A percentile compares a stretch with the other conserved stretches of the same genome.
Evolutionary conservation across 2,329 filamentous ascomycete genomes (phyloP).

Genomic region (Sporothrix variecibatus): DNA sequence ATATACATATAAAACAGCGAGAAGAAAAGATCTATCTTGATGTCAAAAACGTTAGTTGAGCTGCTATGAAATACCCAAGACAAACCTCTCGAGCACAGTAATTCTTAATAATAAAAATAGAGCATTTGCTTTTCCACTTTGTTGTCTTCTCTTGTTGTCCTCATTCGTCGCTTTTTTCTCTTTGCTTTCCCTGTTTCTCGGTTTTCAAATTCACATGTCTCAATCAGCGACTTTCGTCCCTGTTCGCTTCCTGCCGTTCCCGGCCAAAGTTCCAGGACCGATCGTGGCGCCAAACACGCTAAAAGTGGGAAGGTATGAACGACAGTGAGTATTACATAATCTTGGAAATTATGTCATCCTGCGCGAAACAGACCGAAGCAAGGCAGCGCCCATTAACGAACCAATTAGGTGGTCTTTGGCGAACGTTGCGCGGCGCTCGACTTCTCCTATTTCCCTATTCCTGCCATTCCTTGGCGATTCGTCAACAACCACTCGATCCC

Average conservation of each 20-base stretch:
- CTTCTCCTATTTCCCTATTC: conserved; percentile 11
- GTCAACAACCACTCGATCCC: background rate
- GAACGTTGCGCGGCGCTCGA: conserved; percentile 1
- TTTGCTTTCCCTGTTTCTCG: background rate
- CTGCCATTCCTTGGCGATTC: background rate
- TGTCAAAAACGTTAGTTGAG: background rate
- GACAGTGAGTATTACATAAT: background rate
- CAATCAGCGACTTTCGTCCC: background rate
- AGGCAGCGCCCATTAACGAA: background rate
- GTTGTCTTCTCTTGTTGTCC: background rate
- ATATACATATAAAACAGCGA: background rate
- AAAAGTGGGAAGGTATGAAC: background rate
- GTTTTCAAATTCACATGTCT: background rate
- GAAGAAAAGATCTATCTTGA: background rate
- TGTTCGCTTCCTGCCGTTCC: background rate
- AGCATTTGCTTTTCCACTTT: background rate
- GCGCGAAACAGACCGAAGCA: background rate
- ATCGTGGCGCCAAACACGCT: background rate
- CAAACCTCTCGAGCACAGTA: background rate
- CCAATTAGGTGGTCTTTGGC: conserved; percentile 12
- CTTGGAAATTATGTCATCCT: conserved; percentile 16
- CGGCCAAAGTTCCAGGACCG: background rate
- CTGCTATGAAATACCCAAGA: background rate
- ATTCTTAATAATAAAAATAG: background rate
- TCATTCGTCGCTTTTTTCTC: no score